Evolutionary conservation across 2,329 filamentous ascomycete genomes (phyloP).

Genomic region (Colletotrichum plurivorum): DNA sequence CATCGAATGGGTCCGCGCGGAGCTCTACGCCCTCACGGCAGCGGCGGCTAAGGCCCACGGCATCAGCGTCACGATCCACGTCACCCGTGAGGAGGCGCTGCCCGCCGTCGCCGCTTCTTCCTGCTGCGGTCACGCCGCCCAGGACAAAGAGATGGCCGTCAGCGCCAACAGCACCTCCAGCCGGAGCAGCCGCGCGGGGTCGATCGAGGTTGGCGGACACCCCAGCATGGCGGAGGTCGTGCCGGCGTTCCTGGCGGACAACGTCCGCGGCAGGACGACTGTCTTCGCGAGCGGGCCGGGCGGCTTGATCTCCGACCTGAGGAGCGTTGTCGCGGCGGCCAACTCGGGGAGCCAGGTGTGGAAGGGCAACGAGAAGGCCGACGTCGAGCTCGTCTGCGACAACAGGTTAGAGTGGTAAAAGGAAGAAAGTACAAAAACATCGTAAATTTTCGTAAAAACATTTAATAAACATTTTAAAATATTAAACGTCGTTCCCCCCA

Average conservation of each 20-base stretch:
- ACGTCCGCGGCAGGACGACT: constrained; percentile 63
- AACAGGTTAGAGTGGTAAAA: constrained; percentile 68
- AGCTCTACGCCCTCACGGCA: constrained; percentile 5
- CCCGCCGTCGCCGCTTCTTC: neutral
- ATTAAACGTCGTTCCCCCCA: too few relatives aligned
- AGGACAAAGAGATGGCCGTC: neutral
- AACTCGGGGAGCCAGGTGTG: constrained; percentile 69
- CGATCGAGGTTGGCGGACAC: constrained; percentile 49
- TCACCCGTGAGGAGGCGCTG: constrained; percentile 1
- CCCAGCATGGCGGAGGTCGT: constrained; percentile 65
- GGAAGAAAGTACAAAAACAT: too few relatives aligned
- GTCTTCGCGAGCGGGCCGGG: constrained; percentile 74
- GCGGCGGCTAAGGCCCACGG: constrained; percentile 10
- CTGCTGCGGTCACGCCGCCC: too few relatives aligned
- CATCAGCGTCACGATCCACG: constrained; percentile 12
- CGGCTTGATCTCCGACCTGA: constrained; percentile 71
- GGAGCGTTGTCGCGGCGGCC: constrained; percentile 65
- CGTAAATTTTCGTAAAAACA: too few relatives aligned
- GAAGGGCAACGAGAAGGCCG: constrained; percentile 69
- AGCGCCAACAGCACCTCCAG: constrained; percentile 47
- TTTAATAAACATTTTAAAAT: too few relatives aligned
- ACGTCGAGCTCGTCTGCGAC: constrained; percentile 72
- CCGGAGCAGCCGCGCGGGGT: constrained; percentile 66
- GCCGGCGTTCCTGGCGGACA: constrained; percentile 61
- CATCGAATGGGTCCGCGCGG: constrained; percentile 31